Conservation (phyloP, 768 basidiomycete genomes). For the Ramaria sp. region DNA sequence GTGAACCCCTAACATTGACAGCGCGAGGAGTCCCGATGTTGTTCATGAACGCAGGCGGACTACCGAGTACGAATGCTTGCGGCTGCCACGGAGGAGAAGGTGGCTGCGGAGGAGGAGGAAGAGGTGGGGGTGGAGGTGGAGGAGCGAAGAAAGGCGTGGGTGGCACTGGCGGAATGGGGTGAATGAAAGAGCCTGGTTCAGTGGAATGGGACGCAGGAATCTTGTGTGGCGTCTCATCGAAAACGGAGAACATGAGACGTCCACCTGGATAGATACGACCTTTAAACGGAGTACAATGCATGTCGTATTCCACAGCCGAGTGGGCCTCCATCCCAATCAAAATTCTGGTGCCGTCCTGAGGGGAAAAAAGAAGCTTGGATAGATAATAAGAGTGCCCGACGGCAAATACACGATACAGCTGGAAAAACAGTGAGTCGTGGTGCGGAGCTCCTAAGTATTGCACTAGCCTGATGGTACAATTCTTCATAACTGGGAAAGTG, state of each 20-base stretch:
- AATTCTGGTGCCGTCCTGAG: conserved; percentile 45
- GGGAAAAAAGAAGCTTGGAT: conserved; percentile 60
- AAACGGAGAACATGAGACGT: conserved; percentile 51
- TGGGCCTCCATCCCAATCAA: conserved; percentile 53
- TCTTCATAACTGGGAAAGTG: conserved; percentile 55
- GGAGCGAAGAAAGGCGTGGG: conserved; percentile 12
- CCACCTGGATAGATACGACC: conserved; percentile 46
- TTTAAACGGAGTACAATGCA: conserved; percentile 35
- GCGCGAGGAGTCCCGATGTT: no score
- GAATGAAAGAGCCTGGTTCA: not conserved
- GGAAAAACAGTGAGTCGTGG: conserved; percentile 16
- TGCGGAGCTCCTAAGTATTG: not conserved
- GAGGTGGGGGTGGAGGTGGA: not conserved
- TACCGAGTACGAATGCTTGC: conserved; percentile 8
- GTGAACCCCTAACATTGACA: not conserved
- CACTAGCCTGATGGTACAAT: conserved; percentile 51
- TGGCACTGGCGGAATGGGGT: not conserved
- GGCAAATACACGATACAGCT: conserved; percentile 68
- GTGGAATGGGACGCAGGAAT: not conserved
- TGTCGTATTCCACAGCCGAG: conserved; percentile 46
- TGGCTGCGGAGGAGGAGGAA: conserved; percentile 11
- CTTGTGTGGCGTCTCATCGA: conserved; percentile 29
- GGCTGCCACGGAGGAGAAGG: conserved; percentile 16
- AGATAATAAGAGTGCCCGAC: conserved; percentile 49
- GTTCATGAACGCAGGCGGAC: conserved; percentile 6